Evolutionary conservation across 495 filamentous ascomycete genomes (phyloP).

Genomic region (Aspergillus affinis): DNA sequence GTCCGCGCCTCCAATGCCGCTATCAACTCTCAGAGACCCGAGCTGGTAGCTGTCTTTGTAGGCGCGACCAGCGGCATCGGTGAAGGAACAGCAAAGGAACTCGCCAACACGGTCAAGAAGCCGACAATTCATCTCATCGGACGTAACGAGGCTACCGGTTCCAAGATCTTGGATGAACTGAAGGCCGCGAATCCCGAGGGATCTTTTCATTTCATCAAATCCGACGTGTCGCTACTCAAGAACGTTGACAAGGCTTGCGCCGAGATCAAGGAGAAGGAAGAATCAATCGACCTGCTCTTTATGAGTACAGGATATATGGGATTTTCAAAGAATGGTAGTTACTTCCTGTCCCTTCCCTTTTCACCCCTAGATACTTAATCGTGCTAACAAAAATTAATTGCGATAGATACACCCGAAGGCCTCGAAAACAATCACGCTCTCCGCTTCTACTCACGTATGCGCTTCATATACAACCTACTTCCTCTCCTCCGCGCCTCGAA

Average conservation of each 20-base stretch:
- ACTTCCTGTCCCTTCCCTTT: not conserved
- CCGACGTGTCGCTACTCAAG: conserved; percentile 57
- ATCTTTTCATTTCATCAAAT: conserved; percentile 53
- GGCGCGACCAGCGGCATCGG: conserved; percentile 66
- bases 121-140: conserved; percentile 47
- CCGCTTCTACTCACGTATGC: conserved; percentile 61
- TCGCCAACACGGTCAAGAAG: conserved; percentile 45
- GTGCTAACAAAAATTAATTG: not conserved
- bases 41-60: conserved; percentile 56
- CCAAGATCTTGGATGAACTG: conserved; percentile 29
- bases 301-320: conserved; percentile 24
- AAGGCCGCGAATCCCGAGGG: conserved; percentile 32
- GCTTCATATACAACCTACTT: conserved; percentile 63
- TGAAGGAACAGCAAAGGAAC: conserved; percentile 51
- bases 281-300: conserved; percentile 62
- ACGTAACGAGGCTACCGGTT: conserved; percentile 47
- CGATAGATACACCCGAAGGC: conserved; percentile 57
- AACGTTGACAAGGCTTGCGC: conserved; percentile 61
- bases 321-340: conserved; percentile 16
- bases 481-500: conserved; percentile 52
- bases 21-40: conserved; percentile 31
- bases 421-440: conserved; percentile 54
- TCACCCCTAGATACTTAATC: not conserved
- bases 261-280: conserved; percentile 55
- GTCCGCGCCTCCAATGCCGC: conserved; percentile 16